Evolutionary conservation across 2,329 filamentous ascomycete genomes (phyloP), one percentile per base, ranked within the genome.

Genomic region (Microdochium trichocladiopsis): DNA sequence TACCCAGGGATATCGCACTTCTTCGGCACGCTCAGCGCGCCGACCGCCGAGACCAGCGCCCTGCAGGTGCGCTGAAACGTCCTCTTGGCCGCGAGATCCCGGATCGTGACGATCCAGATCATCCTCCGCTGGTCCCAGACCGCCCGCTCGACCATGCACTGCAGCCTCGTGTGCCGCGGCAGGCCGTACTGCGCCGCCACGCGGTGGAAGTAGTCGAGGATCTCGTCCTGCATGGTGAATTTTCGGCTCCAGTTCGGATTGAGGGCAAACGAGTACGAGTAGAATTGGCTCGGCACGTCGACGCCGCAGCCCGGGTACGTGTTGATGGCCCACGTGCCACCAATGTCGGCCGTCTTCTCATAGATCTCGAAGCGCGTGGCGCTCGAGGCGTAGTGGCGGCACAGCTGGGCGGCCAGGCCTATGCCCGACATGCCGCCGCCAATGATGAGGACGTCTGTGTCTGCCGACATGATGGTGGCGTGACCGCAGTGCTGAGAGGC

Each of bases 391-490:
- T 67, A 69, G 48, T 69, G 60, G 28, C 71, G 63, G 31, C 33
- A 18, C 8, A 76, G 66, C 53, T 74, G 72, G 21, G 76, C 65
- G 12, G 73, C 73, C 50, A 76, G 64, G n/a, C 69, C 72, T 16
- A 76, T 56, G 28, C 74, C 74, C 28, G 68, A 72, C 63, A 72
- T 69, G 55, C 74, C 74, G n/a, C 72, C 74, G n/a, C 74, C 75
- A 37, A 77, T 74, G 47, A 77, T 74, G 25, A 77, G 65, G 51
- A 76, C 69, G 57, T 77, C 72, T 2, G 68, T 71, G 55, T 73
- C 70, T 50, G 69, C 61, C 28, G 64, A 63, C 64, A 69, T 58
- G 12, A 4, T 60, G 36, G n/a, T n/a, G n/a, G n/a, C n/a, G n/a
- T n/a, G n/a, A n/a, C n/a, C n/a, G n/a, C n/a, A n/a, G n/a, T n/a